Evolutionary conservation across 768 basidiomycete genomes (phyloP).

Genomic region (Paxillus ammoniavirescens): DNA sequence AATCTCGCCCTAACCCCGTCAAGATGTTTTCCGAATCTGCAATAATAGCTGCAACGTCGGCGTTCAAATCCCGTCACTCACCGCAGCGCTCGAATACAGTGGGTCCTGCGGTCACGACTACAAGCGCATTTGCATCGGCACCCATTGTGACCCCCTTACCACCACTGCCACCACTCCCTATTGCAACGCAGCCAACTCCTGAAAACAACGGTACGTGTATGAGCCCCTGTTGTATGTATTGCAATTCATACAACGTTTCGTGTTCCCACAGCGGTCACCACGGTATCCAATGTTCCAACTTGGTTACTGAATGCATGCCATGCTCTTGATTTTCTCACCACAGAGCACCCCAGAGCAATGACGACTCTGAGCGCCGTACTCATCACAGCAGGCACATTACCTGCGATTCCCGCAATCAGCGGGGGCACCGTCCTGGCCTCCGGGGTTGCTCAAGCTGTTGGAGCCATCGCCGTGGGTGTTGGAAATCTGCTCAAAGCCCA

Average conservation of each 20-base stretch:
- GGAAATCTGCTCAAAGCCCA: constrained; percentile 55
- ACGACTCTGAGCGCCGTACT: constrained; percentile 73
- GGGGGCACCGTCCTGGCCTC: constrained; percentile 74
- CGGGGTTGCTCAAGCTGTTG: constrained; percentile 73
- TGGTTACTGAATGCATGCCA: constrained; percentile 79
- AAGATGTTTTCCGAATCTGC: constrained; percentile 34
- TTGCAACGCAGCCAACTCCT: constrained; percentile 9
- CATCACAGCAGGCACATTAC: constrained; percentile 75
- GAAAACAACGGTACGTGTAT: constrained; percentile 18
- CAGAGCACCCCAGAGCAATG: constrained; percentile 76
- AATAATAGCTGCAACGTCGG: constrained; percentile 27
- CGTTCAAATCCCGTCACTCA: constrained; percentile 24
- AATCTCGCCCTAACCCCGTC: constrained; percentile 32
- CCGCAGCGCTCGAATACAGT: constrained; percentile 31
- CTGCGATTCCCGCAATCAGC: constrained; percentile 65
- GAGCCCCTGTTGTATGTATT: not conserved
- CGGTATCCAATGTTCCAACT: constrained; percentile 59
- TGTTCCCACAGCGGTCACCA: constrained; percentile 34
- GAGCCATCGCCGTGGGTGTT: constrained; percentile 74
- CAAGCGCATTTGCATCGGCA: constrained; percentile 1
- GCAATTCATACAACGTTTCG: not conserved
- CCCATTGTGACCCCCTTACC: constrained; percentile 1
- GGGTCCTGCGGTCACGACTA: constrained; percentile 24
- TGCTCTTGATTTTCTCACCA: constrained; percentile 70
- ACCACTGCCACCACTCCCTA: constrained; percentile 16